Percentiles rank a stretch among this genome's conserved stretches.
Evolutionary conservation across 306 rosid genomes (phyloP).

Genomic region (Begonia loranthoides): DNA sequence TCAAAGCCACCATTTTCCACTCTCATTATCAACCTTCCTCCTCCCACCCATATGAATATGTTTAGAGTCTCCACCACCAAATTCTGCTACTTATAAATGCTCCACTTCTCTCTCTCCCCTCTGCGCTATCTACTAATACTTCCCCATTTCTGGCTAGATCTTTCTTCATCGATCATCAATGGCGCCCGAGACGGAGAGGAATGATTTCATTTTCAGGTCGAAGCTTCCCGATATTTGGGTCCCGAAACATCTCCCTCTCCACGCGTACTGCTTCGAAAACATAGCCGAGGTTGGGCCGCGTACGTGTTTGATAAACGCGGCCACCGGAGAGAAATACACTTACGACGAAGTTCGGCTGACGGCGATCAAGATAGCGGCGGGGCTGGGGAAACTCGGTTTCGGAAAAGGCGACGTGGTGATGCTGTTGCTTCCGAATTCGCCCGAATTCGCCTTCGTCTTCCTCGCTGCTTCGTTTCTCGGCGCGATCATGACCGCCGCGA

Average conservation of each 20-base stretch:
- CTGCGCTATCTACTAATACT: neutral
- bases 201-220: slow-evolving; percentile 42
- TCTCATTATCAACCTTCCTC: too few species aligned
- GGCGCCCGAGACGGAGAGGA: slow-evolving; percentile 4
- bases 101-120: neutral
- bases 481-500: slow-evolving; percentile 50
- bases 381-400: slow-evolving; percentile 34
- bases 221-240: slow-evolving; percentile 62
- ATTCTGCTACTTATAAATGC: too few species aligned
- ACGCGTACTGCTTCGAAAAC: slow-evolving; percentile 37
- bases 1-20: too few species aligned
- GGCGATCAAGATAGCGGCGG: slow-evolving; percentile 31
- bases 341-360: slow-evolving; percentile 40
- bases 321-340: slow-evolving; percentile 31
- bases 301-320: slow-evolving; percentile 60
- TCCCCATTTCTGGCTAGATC: too few species aligned
- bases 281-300: slow-evolving; percentile 17
- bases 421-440: slow-evolving; percentile 58
- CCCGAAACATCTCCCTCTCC: slow-evolving; percentile 63
- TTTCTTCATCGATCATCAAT: neutral
- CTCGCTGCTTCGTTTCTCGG: slow-evolving; percentile 47
- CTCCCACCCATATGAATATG: too few species aligned
- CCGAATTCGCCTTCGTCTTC: slow-evolving; percentile 54
- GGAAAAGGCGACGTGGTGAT: slow-evolving; percentile 41
- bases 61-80: too few species aligned